A percentile compares a stretch with the other conserved stretches of the same genome.
Conservation (phyloP, 139 green algal genomes). For the Tetradesmus lagerheimii region DNA sequence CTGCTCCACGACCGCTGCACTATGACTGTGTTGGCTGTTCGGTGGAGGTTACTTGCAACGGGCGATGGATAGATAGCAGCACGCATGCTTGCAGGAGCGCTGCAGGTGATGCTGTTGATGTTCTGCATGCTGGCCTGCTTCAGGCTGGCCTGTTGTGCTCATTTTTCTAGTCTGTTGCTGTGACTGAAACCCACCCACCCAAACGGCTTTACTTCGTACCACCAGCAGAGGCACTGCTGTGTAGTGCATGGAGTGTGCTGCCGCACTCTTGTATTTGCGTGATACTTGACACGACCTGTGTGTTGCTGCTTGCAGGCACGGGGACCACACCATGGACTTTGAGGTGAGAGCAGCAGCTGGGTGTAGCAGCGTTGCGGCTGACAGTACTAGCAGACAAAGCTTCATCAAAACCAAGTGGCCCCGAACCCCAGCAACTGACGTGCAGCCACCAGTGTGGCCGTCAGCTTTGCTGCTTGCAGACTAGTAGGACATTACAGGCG, state of each 20-base stretch:
- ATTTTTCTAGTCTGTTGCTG: too few species aligned
- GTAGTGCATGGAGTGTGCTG: neutral
- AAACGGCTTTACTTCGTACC: neutral
- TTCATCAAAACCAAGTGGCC: too few species aligned
- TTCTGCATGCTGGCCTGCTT: neutral
- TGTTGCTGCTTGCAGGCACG: neutral
- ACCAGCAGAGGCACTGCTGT: neutral
- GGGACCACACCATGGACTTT: slow-evolving; percentile 8
- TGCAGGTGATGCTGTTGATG: neutral
- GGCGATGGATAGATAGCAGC: neutral
- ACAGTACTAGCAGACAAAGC: neutral
- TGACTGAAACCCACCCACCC: too few species aligned
- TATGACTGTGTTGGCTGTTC: neutral
- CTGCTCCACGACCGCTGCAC: neutral
- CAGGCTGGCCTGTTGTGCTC: neutral
- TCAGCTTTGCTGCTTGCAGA: neutral
- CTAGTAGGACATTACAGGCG: neutral
- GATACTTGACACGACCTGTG: too few species aligned
- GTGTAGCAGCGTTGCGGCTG: neutral
- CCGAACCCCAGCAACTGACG: neutral
- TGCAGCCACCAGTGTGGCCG: neutral
- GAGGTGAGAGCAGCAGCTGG: slow-evolving; percentile 4
- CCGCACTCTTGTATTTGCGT: neutral
- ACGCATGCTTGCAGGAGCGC: neutral
- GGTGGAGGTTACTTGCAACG: neutral